Evolutionary conservation across 768 basidiomycete species (phyloP).

Genomic region (Pseudohyphozyma bogoriensis): DNA sequence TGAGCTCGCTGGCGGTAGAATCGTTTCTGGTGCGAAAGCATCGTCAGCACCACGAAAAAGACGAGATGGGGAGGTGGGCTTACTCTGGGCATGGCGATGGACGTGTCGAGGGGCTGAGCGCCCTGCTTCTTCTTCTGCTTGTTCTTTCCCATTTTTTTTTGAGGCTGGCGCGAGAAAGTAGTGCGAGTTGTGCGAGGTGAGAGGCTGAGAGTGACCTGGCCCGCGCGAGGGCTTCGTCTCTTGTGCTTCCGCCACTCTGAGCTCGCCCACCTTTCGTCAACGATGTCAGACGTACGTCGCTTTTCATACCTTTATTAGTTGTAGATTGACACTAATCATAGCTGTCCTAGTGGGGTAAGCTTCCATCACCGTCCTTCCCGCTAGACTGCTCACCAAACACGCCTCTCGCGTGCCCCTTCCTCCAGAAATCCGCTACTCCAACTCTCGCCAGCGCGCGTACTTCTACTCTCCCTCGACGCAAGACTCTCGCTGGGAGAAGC

Average conservation of each 20-base stretch:
- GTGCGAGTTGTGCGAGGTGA: too few species aligned
- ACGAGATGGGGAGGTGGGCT: not conserved
- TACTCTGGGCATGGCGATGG: not conserved
- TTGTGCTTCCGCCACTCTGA: not conserved
- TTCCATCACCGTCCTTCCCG: not conserved
- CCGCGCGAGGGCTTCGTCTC: too few species aligned
- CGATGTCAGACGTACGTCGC: not conserved
- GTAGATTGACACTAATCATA: not conserved
- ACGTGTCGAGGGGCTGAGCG: too few species aligned
- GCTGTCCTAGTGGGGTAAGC: not conserved
- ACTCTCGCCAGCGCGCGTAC: slow-evolving; percentile 65
- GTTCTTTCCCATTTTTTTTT: too few species aligned
- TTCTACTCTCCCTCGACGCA: slow-evolving; percentile 68
- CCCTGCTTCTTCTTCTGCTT: too few species aligned
- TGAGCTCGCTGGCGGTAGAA: slow-evolving; percentile 47
- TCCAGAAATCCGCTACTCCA: slow-evolving; percentile 4
- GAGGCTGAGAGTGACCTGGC: not conserved
- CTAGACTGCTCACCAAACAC: not conserved
- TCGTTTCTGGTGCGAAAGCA: slow-evolving; percentile 38
- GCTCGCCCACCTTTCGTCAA: not conserved
- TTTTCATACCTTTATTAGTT: too few species aligned
- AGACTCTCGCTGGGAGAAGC: slow-evolving; percentile 64
- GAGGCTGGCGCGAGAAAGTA: too few species aligned
- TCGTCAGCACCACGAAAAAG: not conserved
- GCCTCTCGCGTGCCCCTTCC: not conserved